These are phyloP conservation scores for Clonostachys rosea DNA, from an alignment of 2,329 filamentous ascomycete genomes.

Conservation along the genomic window DNA sequence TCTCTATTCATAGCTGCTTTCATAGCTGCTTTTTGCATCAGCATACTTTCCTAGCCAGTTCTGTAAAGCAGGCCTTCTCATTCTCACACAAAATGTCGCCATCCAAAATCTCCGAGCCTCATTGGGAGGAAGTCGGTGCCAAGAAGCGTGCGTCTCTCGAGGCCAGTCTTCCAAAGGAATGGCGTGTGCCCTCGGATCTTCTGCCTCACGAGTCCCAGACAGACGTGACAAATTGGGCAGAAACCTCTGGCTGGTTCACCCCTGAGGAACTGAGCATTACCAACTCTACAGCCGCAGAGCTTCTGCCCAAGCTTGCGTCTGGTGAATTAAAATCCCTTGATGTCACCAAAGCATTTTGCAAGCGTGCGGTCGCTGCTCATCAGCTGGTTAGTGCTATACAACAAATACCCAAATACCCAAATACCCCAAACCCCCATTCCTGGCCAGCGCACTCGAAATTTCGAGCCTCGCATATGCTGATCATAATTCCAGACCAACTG, in stretches of 20 bases:
- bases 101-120: not conserved
- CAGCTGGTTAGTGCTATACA: conserved; percentile 12
- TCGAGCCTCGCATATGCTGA: not conserved
- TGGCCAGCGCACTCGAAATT: conserved; percentile 5
- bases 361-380: not conserved
- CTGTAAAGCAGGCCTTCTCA: conserved; percentile 17
- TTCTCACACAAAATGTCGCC: conserved; percentile 28
- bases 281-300: not conserved
- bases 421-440: not conserved
- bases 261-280: conserved; percentile 20
- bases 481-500: conserved; percentile 33
- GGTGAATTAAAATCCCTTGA: not conserved
- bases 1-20: too few relatives aligned
- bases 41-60: too few relatives aligned
- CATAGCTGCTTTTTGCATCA: too few relatives aligned
- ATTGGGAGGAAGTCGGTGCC: conserved; percentile 2
- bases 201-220: conserved; percentile 40
- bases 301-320: not conserved
- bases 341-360: not conserved
- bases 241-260: conserved; percentile 55
- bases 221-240: conserved; percentile 53
- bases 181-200: conserved; percentile 26
- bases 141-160: conserved; percentile 20
- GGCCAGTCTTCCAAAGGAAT: conserved; percentile 51
- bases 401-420: too few relatives aligned